Evolutionary conservation across 305 asterid species (phyloP).

Genomic region (Rubia peregrina): DNA sequence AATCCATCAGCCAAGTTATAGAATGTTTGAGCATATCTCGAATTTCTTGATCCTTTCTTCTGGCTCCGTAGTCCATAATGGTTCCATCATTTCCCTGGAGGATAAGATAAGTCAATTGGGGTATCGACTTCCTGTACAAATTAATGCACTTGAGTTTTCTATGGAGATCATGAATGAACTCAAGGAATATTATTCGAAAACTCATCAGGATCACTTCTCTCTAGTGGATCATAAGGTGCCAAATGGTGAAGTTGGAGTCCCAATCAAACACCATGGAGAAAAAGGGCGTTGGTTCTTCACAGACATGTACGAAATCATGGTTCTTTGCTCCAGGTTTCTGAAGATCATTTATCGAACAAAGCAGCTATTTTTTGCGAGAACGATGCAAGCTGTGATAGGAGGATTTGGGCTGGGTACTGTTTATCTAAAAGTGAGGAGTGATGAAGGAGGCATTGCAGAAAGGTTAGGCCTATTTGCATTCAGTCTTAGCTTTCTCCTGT

Average conservation of each 20-base stretch:
- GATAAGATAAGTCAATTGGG: slow-evolving; percentile 42
- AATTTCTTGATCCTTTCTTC: slow-evolving; percentile 64
- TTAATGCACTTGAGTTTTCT: slow-evolving; percentile 78
- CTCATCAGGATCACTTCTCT: slow-evolving; percentile 15
- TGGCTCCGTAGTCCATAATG: slow-evolving; percentile 64
- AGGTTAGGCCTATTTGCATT: slow-evolving; percentile 79
- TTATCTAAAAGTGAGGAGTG: slow-evolving; percentile 49
- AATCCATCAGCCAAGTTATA: slow-evolving; percentile 81
- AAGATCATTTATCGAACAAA: slow-evolving; percentile 86
- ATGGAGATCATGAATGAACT: slow-evolving; percentile 67
- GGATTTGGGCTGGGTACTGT: slow-evolving; percentile 85
- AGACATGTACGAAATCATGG: slow-evolving; percentile 40
- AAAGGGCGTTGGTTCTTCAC: slow-evolving; percentile 16
- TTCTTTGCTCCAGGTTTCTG: slow-evolving; percentile 62
- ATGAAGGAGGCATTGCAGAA: slow-evolving; percentile 67
- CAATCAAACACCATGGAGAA: neutral
- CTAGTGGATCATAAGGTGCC: slow-evolving; percentile 12
- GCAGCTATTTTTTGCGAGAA: slow-evolving; percentile 70
- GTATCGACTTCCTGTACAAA: slow-evolving; percentile 56
- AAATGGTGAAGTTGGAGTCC: neutral
- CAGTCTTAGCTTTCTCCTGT: slow-evolving; percentile 81
- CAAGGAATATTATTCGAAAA: slow-evolving; percentile 25
- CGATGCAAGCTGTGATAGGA: slow-evolving; percentile 84
- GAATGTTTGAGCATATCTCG: slow-evolving; percentile 59
- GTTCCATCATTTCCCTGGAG: slow-evolving; percentile 63